A percentile compares a stretch with the other conserved stretches of the same genome.
phyloP scores from a whole-genome alignment of 2,329 filamentous ascomycete genomes.

The Ophiostoma himal-ulmi region DNA sequence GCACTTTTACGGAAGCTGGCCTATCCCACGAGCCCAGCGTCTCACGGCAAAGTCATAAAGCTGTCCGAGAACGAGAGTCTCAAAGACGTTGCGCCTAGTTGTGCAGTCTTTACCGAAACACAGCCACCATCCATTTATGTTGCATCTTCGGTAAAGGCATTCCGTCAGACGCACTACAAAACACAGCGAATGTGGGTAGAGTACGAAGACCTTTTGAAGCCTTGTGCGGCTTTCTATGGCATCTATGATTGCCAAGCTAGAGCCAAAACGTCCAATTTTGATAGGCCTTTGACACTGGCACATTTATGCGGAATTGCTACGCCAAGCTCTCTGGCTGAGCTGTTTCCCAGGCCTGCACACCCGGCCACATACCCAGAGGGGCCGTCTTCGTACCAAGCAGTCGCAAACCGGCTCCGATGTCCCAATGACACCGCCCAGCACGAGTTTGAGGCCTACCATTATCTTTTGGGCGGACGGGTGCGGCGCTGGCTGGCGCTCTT shows the following conservation, averaged over 20 bases:
- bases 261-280: conserved; percentile 19
- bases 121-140: background rate
- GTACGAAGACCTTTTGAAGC: background rate
- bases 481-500: conserved; percentile 43
- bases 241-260: background rate
- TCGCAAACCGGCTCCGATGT: conserved; percentile 46
- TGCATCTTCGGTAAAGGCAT: background rate
- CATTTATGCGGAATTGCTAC: conserved; percentile 38
- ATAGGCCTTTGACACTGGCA: conserved; percentile 36
- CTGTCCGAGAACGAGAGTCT: background rate
- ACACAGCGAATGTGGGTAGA: background rate
- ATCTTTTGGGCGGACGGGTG: conserved; percentile 40
- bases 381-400: conserved; percentile 50
- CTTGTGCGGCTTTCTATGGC: background rate
- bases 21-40: conserved; percentile 12
- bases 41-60: background rate
- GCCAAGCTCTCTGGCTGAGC: conserved; percentile 33
- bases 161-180: background rate
- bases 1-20: conserved; percentile 33
- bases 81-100: background rate
- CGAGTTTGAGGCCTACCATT: conserved; percentile 50
- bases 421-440: conserved; percentile 42
- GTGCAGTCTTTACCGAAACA: background rate
- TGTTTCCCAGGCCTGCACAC: conserved; percentile 30
- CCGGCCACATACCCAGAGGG: conserved; percentile 33